Evolutionary conservation across 2,329 filamentous ascomycete genomes (phyloP), one percentile per base, ranked within the genome.

Genomic region (Paracamarosporium sp.): DNA sequence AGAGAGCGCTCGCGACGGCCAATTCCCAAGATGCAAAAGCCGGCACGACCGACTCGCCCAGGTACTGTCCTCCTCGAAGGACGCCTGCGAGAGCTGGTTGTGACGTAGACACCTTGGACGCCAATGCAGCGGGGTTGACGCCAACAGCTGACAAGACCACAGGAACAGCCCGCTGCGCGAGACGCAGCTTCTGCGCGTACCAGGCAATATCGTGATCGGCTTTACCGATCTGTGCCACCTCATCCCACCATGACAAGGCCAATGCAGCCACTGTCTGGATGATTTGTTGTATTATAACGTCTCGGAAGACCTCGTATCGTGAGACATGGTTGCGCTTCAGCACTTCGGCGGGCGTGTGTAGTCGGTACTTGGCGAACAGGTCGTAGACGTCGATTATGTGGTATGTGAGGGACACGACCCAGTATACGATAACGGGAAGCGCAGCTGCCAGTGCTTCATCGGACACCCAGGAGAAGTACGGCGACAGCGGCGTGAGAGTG

Each of bases 311-410:
- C 70, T 97, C 90, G 79, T 86, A 91, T 61, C 92, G 87, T 45
- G 90, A 86, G 52, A 92, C 94, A 71, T 92, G 92, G 78, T 97
- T 97, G 68, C 93, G 87, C 77, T 92, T 91, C 33, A 88, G 76
- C 62, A 98, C 90, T 78, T 98, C 94, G 51, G 92, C 93, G 13
- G 95, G 95, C 0, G 95, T 98, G 79, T 99, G 95, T 40, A 99
- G 84, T 62, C 95, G 90, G 79, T 98, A 97, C 70, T 96, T 87
- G 17, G 93, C 89, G 76, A 94, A 96, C 35, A 94, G 81, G 76
- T 97, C 92, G 79, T 89, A 88, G 57, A 88, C 82, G 79, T 99
- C 95, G 71, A 98, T 88, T 66, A 88, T 73, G 81, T 98, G 94
- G 81, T 96, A 99, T 74, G 94, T 80, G 75, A 91, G 79, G 20